Evolutionary conservation across 2,329 filamentous ascomycete species (phyloP).

Genomic region (Aspergillus jensenii): DNA sequence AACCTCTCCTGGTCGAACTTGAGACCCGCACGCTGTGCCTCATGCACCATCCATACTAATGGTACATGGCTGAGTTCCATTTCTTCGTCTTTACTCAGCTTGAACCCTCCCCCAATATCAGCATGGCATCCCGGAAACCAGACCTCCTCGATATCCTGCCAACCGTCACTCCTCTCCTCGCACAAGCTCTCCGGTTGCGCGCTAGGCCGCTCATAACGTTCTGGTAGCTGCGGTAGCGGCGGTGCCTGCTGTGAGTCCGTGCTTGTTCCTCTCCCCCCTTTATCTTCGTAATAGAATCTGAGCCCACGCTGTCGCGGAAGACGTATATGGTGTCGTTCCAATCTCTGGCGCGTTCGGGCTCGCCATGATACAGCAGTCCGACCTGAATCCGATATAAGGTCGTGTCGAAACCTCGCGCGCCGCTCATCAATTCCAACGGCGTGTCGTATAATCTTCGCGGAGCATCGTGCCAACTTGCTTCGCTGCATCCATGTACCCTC

Average conservation of each 20-base stretch:
- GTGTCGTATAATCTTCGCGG: conserved; percentile 52
- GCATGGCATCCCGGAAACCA: neutral
- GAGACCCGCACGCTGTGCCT: no score
- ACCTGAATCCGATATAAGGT: neutral
- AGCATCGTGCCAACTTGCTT: conserved; percentile 64
- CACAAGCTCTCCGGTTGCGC: neutral
- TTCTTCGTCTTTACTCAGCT: neutral
- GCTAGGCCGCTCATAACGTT: neutral
- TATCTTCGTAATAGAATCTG: neutral
- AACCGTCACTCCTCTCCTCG: neutral
- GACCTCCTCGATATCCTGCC: neutral
- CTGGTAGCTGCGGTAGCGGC: neutral
- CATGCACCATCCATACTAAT: neutral
- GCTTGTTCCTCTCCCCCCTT: neutral
- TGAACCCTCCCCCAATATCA: neutral
- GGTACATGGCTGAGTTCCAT: neutral
- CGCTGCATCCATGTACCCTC: conserved; percentile 72
- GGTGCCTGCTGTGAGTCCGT: neutral
- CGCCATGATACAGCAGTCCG: neutral
- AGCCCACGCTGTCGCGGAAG: neutral
- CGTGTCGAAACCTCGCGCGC: neutral
- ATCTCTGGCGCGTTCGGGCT: neutral
- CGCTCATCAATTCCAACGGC: neutral
- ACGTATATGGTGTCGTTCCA: neutral
- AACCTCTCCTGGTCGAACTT: no score